These are phyloP conservation scores for Tetraselmis chui DNA, from an alignment of 139 green algal genomes.

Conservation along the genomic window DNA sequence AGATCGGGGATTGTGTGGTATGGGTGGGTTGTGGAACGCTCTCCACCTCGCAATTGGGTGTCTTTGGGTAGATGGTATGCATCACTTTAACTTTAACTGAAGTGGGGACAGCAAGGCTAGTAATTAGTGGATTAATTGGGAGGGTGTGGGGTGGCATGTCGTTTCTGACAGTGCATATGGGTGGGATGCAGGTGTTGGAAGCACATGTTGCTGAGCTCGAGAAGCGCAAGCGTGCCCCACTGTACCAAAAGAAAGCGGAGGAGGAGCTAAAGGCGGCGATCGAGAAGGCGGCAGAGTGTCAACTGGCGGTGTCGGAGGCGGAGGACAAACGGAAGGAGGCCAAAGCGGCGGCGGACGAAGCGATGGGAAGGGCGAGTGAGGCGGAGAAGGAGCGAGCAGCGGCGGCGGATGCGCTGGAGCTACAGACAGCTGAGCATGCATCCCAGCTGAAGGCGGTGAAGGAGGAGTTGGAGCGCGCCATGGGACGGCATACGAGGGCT, in stretches of 20 bases:
- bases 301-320: conserved; percentile 49
- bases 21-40: too few species aligned
- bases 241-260: conserved; percentile 85
- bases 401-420: conserved; percentile 4
- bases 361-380: background rate
- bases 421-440: background rate
- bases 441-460: background rate
- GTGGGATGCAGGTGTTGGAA: conserved; percentile 8
- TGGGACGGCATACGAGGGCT: background rate
- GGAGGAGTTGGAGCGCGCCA: background rate
- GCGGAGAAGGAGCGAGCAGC: conserved; percentile 5
- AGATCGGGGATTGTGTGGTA: too few species aligned
- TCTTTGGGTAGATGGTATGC: too few species aligned
- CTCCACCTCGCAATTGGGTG: too few species aligned
- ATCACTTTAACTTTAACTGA: too few species aligned
- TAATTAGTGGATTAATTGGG: too few species aligned
- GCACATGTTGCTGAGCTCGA: conserved; percentile 54
- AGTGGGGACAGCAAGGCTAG: too few species aligned
- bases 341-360: conserved; percentile 18
- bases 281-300: conserved; percentile 63
- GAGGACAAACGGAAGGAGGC: conserved; percentile 52
- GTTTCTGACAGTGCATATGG: too few species aligned
- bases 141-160: too few species aligned
- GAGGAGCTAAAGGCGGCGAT: conserved; percentile 70
- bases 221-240: conserved; percentile 69